phyloP scores from a whole-genome alignment of 2,329 filamentous ascomycete genomes.

The Fusarium sp. region DNA sequence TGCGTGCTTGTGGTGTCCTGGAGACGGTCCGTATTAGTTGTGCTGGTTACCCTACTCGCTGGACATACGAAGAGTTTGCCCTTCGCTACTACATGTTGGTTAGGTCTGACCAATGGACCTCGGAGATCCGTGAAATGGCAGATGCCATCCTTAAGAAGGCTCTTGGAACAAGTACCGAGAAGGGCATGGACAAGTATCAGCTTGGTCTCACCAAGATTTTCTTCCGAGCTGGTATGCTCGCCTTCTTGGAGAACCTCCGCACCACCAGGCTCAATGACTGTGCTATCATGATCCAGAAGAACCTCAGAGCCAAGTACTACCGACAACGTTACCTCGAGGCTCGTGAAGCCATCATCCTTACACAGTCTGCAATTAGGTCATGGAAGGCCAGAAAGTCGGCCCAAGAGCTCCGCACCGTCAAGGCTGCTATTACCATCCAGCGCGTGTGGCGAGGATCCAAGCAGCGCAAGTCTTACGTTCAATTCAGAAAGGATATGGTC shows the following conservation, averaged over 20 bases:
- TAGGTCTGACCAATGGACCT: conserved; percentile 88
- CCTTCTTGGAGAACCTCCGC: conserved; percentile 93
- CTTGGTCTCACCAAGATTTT: conserved; percentile 98
- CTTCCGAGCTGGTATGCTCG: conserved; percentile 98
- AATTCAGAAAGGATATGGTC: conserved; percentile 85
- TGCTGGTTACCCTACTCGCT: conserved; percentile 95
- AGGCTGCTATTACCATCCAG: conserved; percentile 94
- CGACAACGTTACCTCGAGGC: conserved; percentile 90
- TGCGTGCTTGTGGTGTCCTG: conserved; percentile 97
- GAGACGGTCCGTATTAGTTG: conserved; percentile 98
- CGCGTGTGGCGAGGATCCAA: conserved; percentile 94
- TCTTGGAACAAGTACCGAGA: conserved; percentile 79
- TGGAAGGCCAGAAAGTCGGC: conserved; percentile 81
- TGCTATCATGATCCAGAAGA: conserved; percentile 99
- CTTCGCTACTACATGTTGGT: conserved; percentile 98
- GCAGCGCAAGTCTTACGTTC: conserved; percentile 82
- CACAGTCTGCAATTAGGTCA: conserved; percentile 83
- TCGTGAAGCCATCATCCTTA: conserved; percentile 80
- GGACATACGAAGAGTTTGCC: conserved; percentile 99
- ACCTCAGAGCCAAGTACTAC: conserved; percentile 94
- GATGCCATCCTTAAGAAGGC: conserved; percentile 91
- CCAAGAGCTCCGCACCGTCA: conserved; percentile 83
- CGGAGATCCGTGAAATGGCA: conserved; percentile 93
- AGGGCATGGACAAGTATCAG: conserved; percentile 93
- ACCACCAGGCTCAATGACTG: conserved; percentile 92